Evolutionary conservation across 306 rosid species (phyloP).

Genomic region (Glycine latifolia): DNA sequence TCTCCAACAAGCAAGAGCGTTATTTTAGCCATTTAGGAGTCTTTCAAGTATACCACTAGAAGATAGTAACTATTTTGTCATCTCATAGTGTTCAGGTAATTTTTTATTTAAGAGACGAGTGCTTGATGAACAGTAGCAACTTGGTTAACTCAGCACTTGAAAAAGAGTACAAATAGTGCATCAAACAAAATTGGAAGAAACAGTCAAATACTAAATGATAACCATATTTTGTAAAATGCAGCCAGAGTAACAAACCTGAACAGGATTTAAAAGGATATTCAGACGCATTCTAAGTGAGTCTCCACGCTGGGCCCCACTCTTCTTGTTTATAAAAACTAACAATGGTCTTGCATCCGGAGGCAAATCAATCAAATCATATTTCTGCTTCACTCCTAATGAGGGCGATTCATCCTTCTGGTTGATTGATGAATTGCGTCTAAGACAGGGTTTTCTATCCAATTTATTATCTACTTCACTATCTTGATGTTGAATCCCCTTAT

Average conservation of each 20-base stretch:
- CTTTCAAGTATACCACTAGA: conserved; percentile 30
- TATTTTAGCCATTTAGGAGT: conserved; percentile 10
- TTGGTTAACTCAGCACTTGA: conserved; percentile 23
- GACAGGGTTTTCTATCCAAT: conserved; percentile 64
- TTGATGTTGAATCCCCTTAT: conserved; percentile 64
- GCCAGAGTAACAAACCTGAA: conserved; percentile 75
- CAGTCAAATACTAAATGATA: conserved; percentile 23
- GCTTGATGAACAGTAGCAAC: conserved; percentile 14
- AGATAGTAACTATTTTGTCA: conserved; percentile 9
- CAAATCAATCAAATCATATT: conserved; percentile 78
- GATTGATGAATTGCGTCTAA: conserved; percentile 60
- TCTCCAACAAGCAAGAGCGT: conserved; percentile 10
- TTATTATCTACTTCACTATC: conserved; percentile 66
- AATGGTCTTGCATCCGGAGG: conserved; percentile 93
- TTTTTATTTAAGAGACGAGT: conserved; percentile 17
- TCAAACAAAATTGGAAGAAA: conserved; percentile 30
- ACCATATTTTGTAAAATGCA: conserved; percentile 37
- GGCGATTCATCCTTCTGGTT: conserved; percentile 77
- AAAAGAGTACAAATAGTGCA: conserved; percentile 24
- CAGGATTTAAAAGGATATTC: conserved; percentile 86
- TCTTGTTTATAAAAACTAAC: conserved; percentile 93
- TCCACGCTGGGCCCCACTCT: conserved; percentile 99
- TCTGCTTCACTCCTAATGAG: conserved; percentile 65
- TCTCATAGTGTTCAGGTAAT: conserved; percentile 8
- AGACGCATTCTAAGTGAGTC: conserved; percentile 84